phyloP scores from a whole-genome alignment of 345 rosid species.

The Xanthoceras sorbifolium region DNA sequence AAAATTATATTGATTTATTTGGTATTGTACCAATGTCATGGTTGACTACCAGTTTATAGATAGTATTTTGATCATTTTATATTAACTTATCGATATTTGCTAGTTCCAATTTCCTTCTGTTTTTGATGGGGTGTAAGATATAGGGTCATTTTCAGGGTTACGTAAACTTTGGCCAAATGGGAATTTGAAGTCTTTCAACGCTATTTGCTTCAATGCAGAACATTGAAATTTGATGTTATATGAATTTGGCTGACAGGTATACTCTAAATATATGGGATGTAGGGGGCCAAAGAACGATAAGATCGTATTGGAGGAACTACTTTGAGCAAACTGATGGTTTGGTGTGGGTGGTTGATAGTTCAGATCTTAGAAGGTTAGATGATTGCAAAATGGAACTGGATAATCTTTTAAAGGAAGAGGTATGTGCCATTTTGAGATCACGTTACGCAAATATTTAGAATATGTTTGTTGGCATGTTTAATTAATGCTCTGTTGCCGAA shows the following conservation, averaged over 20 bases:
- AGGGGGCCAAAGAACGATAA: constrained; percentile 90
- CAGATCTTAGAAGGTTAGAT: constrained; percentile 85
- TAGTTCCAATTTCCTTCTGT: neutral
- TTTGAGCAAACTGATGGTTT: constrained; percentile 98
- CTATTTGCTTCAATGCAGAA: neutral
- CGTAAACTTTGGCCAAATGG: neutral
- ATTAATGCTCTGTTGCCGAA: neutral
- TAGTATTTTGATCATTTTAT: neutral
- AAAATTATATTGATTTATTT: neutral
- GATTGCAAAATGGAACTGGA: constrained; percentile 92
- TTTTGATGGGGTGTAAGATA: neutral
- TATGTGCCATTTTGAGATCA: constrained; percentile 18
- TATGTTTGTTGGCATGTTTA: neutral
- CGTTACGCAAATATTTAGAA: neutral
- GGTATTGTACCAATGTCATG: neutral
- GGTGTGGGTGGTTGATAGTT: constrained; percentile 95
- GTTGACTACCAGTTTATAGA: neutral
- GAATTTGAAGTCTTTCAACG: neutral
- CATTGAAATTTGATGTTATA: neutral
- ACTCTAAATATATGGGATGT: constrained; percentile 91
- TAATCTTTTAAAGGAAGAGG: constrained; percentile 97
- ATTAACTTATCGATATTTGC: neutral
- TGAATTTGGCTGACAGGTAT: constrained; percentile 52
- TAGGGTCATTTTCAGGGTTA: neutral
- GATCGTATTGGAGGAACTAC: constrained; percentile 96